These are phyloP conservation scores for Aureobasidium sp. DNA, from an alignment of 2,329 filamentous ascomycete genomes.

Conservation along the genomic window DNA sequence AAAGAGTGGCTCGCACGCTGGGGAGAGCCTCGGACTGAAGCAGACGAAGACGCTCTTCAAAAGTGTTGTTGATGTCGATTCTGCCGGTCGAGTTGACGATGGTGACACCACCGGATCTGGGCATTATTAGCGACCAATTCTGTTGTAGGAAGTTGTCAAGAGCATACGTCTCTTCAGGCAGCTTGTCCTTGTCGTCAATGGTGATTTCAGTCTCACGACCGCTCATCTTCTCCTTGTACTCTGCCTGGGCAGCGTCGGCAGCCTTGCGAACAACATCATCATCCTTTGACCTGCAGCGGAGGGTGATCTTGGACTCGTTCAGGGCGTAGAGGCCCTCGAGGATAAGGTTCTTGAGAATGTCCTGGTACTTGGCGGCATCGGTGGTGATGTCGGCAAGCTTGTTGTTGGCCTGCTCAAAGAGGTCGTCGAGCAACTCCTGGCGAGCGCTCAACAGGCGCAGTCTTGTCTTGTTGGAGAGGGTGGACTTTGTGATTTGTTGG, in stretches of 20 bases:
- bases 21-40: constrained; percentile 81
- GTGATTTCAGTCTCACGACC: constrained; percentile 62
- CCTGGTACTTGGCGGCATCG: constrained; percentile 68
- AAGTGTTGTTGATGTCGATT: constrained; percentile 98
- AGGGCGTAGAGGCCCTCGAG: constrained; percentile 87
- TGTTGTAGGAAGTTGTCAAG: background rate
- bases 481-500: constrained; percentile 96
- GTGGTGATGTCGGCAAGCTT: constrained; percentile 60
- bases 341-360: constrained; percentile 68
- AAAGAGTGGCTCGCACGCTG: constrained; percentile 74
- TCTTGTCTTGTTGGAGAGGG: constrained; percentile 90
- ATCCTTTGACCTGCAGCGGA: constrained; percentile 76
- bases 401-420: constrained; percentile 75
- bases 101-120: constrained; percentile 72
- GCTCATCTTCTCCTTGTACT: constrained; percentile 70
- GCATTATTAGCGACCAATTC: background rate
- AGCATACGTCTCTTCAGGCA: constrained; percentile 78
- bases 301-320: constrained; percentile 66
- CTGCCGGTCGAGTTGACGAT: constrained; percentile 80
- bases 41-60: constrained; percentile 81
- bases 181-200: constrained; percentile 70
- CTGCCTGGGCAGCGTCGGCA: constrained; percentile 64
- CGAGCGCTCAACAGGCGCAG: constrained; percentile 79
- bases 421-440: constrained; percentile 82
- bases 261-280: constrained; percentile 69